phyloP scores from a whole-genome alignment of 2,329 filamentous ascomycete genomes.

The Fusarium caatingaense region DNA sequence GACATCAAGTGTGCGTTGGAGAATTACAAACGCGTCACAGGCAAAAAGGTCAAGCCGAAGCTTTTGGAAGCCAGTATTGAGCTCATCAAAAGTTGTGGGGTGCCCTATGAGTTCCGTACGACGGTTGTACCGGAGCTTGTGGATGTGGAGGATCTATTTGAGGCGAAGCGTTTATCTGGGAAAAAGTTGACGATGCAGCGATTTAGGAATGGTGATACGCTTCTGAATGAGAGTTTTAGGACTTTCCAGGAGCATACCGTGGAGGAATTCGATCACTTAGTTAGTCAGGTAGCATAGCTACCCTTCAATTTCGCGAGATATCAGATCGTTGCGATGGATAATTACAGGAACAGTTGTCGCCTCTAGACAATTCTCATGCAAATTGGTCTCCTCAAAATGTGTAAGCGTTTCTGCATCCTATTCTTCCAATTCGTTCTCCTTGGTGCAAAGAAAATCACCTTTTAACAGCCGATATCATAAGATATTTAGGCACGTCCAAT shows the following conservation, averaged over 20 bases:
- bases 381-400: too few species aligned
- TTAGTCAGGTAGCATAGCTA: conserved; percentile 24
- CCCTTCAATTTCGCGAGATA: too few species aligned
- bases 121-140: conserved; percentile 38
- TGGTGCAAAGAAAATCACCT: too few species aligned
- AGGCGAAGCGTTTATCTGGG: conserved; percentile 38
- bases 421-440: too few species aligned
- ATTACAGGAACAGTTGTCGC: too few species aligned
- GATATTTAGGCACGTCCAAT: not conserved
- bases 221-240: conserved; percentile 17
- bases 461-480: not conserved
- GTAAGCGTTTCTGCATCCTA: too few species aligned
- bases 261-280: conserved; percentile 34
- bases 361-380: too few species aligned
- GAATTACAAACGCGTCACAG: conserved; percentile 40
- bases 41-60: conserved; percentile 31
- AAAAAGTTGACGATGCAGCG: conserved; percentile 40
- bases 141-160: conserved; percentile 41
- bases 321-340: too few species aligned
- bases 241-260: conserved; percentile 33
- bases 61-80: conserved; percentile 31
- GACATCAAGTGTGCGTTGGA: conserved; percentile 43
- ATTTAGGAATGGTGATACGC: conserved; percentile 28
- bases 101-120: conserved; percentile 39
- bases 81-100: conserved; percentile 36